A percentile compares a stretch with the other conserved stretches of the same genome.
phyloP scores from a whole-genome alignment of 1,139 yeast species.

The Diutina pseudorugosa region DNA sequence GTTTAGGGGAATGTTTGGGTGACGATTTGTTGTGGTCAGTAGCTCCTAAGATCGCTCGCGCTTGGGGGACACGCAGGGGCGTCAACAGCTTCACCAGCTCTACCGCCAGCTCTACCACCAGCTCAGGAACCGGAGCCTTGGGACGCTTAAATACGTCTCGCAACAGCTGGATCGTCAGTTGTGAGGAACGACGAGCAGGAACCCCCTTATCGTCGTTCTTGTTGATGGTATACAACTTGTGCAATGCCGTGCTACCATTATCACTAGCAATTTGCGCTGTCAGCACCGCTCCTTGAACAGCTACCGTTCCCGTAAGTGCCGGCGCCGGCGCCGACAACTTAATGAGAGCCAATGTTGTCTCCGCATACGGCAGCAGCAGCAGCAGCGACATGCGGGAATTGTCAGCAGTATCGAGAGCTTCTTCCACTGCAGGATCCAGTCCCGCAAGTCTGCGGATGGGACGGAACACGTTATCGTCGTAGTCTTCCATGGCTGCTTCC shows the following conservation, averaged over 20 bases:
- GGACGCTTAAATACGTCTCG: background rate
- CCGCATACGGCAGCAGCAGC: background rate
- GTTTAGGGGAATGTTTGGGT: background rate
- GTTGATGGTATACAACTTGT: constrained; percentile 28
- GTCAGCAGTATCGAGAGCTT: background rate
- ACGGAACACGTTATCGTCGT: constrained; percentile 46
- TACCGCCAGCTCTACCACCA: background rate
- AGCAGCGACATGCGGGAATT: background rate
- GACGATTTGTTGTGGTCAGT: background rate
- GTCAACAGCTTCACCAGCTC: background rate
- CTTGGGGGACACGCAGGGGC: background rate
- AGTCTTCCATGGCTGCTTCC: constrained; percentile 39
- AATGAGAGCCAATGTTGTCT: background rate
- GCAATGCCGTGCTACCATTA: constrained; percentile 24
- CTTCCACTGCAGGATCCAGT: background rate
- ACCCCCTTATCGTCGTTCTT: constrained; percentile 20
- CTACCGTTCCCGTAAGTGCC: background rate
- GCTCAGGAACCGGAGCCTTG: background rate
- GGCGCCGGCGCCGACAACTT: background rate
- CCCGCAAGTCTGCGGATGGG: constrained; percentile 9
- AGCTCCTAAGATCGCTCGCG: background rate
- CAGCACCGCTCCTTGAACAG: background rate
- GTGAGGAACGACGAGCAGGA: background rate
- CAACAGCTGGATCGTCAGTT: background rate
- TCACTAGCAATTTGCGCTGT: constrained; percentile 7